Percentiles rank a stretch among this genome's conserved stretches.
Evolutionary conservation across 1,139 yeast genomes (phyloP).

Genomic region (Suhomyces bokatorum): DNA sequence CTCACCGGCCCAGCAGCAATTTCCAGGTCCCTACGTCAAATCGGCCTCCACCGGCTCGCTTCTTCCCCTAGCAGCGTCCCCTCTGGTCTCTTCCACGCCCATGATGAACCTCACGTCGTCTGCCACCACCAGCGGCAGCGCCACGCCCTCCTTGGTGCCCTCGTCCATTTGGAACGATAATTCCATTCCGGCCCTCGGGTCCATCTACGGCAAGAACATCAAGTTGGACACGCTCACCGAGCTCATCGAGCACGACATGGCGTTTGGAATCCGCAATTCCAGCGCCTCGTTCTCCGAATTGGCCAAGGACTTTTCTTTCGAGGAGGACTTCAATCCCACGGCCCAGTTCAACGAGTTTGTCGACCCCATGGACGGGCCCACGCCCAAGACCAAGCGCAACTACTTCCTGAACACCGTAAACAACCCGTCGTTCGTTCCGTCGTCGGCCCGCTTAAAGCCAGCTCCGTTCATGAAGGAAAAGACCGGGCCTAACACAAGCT

Average conservation of each 20-base stretch:
- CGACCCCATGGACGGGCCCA: background rate
- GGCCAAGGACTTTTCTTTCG: conserved; percentile 8
- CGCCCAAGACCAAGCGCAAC: conserved; percentile 13
- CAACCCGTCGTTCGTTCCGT: conserved; percentile 29
- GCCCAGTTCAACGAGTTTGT: conserved; percentile 2
- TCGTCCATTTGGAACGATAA: conserved; percentile 16
- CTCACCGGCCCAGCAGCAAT: conserved; percentile 2
- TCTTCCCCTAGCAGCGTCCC: conserved; percentile 3
- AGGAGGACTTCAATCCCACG: conserved; percentile 10
- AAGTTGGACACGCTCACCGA: conserved; percentile 13
- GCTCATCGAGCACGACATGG: conserved; percentile 8
- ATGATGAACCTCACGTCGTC: conserved; percentile 1
- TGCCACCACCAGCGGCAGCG: conserved; percentile 11
- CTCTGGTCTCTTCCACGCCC: conserved; percentile 1
- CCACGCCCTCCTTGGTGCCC: conserved; percentile 13
- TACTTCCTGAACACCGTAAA: conserved; percentile 25
- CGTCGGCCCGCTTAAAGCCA: conserved; percentile 11
- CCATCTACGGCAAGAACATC: conserved; percentile 5
- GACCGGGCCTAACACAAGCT: conserved; percentile 1
- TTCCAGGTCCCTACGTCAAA: background rate
- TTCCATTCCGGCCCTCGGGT: conserved; percentile 6
- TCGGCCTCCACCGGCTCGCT: conserved; percentile 4
- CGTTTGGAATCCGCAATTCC: background rate
- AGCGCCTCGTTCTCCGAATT: background rate
- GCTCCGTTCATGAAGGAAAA: conserved; percentile 10